These are phyloP conservation scores for Castanea mollissima DNA, from an alignment of 306 rosid species.

Conservation along the genomic window DNA sequence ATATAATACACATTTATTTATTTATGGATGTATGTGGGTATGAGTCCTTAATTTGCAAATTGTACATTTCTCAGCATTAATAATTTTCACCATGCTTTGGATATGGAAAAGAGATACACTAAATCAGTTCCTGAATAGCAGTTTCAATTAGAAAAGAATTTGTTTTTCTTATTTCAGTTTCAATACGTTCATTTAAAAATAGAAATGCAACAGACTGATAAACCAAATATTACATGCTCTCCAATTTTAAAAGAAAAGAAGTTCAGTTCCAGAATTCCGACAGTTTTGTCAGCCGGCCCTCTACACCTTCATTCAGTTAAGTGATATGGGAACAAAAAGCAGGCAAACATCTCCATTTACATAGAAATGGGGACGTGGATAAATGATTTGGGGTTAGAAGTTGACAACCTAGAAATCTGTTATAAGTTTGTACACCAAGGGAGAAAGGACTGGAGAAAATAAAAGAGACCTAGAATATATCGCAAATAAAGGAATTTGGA, in stretches of 20 bases:
- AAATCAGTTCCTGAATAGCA: not conserved
- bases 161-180: too few relatives aligned
- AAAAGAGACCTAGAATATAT: too few relatives aligned
- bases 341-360: not conserved
- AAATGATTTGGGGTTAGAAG: not conserved
- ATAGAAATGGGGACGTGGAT: not conserved
- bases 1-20: not conserved
- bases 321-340: not conserved
- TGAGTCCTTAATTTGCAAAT: not conserved
- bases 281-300: not conserved
- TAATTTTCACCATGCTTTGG: not conserved
- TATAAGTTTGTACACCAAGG: too few relatives aligned
- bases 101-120: not conserved
- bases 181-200: too few relatives aligned
- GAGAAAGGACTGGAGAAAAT: too few relatives aligned
- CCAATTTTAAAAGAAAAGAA: not conserved
- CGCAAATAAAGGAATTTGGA: too few relatives aligned
- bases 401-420: not conserved
- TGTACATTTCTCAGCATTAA: not conserved
- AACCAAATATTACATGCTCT: not conserved
- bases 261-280: not conserved
- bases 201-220: not conserved
- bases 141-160: too few relatives aligned
- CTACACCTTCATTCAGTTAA: not conserved
- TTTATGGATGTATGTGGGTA: not conserved